These are phyloP conservation scores for Parasarocladium wereldwijsianum DNA, from an alignment of 2,329 filamentous ascomycete genomes.

Conservation along the genomic window DNA sequence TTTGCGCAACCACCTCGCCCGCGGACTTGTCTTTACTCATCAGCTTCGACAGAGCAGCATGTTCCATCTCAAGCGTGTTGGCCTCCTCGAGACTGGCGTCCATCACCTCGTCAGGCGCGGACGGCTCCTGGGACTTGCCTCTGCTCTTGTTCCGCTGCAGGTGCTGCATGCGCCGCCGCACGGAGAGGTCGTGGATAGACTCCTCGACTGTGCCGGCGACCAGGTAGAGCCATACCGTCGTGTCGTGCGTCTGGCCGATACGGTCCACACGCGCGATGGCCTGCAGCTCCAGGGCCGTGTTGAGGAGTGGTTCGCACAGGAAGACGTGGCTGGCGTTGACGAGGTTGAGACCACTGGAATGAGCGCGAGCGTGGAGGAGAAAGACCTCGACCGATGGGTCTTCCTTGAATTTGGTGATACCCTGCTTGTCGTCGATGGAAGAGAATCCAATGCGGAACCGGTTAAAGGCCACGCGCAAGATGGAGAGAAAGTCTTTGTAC, in stretches of 20 bases:
- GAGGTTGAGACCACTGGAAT: constrained; percentile 79
- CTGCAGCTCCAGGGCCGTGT: constrained; percentile 86
- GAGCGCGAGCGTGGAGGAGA: constrained; percentile 74
- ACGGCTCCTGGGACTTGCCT: constrained; percentile 22
- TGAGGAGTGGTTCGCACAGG: constrained; percentile 83
- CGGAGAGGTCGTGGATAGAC: constrained; percentile 77
- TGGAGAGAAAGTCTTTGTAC: constrained; percentile 64
- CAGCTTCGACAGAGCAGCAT: constrained; percentile 53
- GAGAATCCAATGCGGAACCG: constrained; percentile 60
- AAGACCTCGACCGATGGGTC: constrained; percentile 68
- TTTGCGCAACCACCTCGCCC: constrained; percentile 65
- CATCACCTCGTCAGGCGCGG: constrained; percentile 30
- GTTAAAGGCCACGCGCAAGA: constrained; percentile 56
- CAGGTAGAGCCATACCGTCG: constrained; percentile 91
- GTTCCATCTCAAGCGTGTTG: constrained; percentile 71
- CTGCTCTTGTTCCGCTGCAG: constrained; percentile 34
- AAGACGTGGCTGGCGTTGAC: constrained; percentile 91
- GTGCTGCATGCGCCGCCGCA: constrained; percentile 63
- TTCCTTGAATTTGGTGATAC: constrained; percentile 62
- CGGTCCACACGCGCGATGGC: constrained; percentile 90
- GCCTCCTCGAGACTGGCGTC: constrained; percentile 61
- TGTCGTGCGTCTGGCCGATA: constrained; percentile 78
- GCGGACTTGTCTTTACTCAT: constrained; percentile 55
- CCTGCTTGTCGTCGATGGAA: constrained; percentile 52
- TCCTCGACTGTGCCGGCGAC: constrained; percentile 86